Evolutionary conservation across 2,329 filamentous ascomycete genomes (phyloP).

Genomic region (Cryphonectria radicalis): DNA sequence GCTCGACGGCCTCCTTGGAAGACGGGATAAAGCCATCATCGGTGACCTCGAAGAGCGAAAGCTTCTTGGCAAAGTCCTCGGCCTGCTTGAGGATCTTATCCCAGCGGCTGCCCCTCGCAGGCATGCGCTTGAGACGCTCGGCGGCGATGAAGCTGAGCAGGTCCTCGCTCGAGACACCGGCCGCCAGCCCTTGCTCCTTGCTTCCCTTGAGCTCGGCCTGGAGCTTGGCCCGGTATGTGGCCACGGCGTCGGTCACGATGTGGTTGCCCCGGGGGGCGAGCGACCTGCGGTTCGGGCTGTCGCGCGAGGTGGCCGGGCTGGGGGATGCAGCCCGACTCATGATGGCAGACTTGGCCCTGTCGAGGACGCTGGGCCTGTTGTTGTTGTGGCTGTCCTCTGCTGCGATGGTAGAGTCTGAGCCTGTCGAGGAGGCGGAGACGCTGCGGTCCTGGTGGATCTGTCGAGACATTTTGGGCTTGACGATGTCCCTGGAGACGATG

Average conservation of each 20-base stretch:
- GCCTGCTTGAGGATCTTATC: constrained; percentile 30
- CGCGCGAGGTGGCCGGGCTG: constrained; percentile 23
- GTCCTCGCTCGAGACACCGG: constrained; percentile 29
- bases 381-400: constrained; percentile 24
- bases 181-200: constrained; percentile 25
- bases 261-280: constrained; percentile 28
- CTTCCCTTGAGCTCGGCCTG: constrained; percentile 28
- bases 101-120: constrained; percentile 29
- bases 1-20: constrained; percentile 30
- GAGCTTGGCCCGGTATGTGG: constrained; percentile 27
- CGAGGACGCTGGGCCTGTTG: constrained; percentile 22
- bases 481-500: constrained; percentile 26
- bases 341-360: constrained; percentile 27
- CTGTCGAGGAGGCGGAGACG: constrained; percentile 27
- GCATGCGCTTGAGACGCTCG: constrained; percentile 30
- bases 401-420: constrained; percentile 28
- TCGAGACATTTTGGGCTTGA: constrained; percentile 28
- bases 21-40: constrained; percentile 29
- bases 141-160: constrained; percentile 27
- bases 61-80: constrained; percentile 31
- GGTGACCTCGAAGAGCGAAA: constrained; percentile 28
- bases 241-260: constrained; percentile 28
- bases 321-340: constrained; percentile 24
- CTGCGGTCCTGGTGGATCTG: constrained; percentile 23
- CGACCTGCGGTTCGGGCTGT: constrained; percentile 21